phyloP scores from a whole-genome alignment of 139 green algal genomes.

The Pseudopediastrum boryanum region DNA sequence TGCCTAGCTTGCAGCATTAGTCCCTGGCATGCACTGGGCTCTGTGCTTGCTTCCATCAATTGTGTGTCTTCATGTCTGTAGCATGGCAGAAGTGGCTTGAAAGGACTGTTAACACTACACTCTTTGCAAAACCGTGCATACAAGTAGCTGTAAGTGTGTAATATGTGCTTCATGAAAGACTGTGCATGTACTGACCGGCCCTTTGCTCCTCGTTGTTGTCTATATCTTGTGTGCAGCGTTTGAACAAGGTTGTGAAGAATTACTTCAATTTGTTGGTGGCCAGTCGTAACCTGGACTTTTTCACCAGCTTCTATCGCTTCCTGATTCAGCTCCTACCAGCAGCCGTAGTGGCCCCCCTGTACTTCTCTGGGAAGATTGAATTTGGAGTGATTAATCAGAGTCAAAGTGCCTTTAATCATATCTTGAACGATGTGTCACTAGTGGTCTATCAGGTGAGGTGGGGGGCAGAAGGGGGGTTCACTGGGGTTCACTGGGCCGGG shows the following conservation, averaged over 20 bases:
- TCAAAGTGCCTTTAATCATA: constrained; percentile 94
- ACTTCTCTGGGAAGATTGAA: constrained; percentile 96
- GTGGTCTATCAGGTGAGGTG: constrained; percentile 89
- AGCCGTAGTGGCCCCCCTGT: constrained; percentile 97
- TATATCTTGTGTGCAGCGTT: constrained; percentile 46
- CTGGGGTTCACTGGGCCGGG: too few species aligned
- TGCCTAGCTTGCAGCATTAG: too few species aligned
- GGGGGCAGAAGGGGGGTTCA: too few species aligned
- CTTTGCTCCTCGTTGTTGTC: too few species aligned
- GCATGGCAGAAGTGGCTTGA: not conserved
- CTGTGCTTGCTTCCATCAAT: not conserved
- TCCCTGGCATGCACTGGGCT: too few species aligned
- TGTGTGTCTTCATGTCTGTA: not conserved
- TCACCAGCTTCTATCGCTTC: constrained; percentile 94
- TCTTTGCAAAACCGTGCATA: too few species aligned
- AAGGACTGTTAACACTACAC: too few species aligned
- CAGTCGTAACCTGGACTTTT: constrained; percentile 95
- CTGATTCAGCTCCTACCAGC: constrained; percentile 95
- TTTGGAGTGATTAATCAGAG: constrained; percentile 99
- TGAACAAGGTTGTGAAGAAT: constrained; percentile 80
- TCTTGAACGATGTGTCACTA: constrained; percentile 92
- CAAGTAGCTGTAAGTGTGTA: not conserved
- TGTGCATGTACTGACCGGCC: not conserved
- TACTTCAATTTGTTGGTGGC: constrained; percentile 83
- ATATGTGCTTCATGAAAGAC: not conserved